These are phyloP conservation scores for Parathielavia appendiculata DNA, from an alignment of 495 filamentous ascomycete genomes.

Conservation along the genomic window DNA sequence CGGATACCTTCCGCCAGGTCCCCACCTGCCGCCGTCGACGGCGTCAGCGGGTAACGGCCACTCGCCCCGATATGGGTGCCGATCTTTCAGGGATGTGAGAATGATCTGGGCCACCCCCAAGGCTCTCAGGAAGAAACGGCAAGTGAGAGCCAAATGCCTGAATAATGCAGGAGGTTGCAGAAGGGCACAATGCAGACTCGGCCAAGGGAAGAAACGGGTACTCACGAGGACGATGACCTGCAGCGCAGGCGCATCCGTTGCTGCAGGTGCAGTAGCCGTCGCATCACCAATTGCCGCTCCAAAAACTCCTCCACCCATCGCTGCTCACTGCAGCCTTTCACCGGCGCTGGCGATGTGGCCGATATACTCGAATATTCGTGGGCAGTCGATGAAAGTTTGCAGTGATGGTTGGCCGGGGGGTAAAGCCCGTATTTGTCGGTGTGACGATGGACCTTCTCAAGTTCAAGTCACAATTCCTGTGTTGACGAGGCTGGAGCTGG, in stretches of 20 bases:
- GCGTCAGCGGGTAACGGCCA: neutral
- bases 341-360: neutral
- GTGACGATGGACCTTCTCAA: too few relatives aligned
- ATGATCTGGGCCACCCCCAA: too few relatives aligned
- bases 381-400: neutral
- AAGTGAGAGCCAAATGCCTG: neutral
- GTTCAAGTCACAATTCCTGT: too few relatives aligned
- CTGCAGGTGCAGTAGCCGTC: constrained; percentile 13
- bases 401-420: too few relatives aligned
- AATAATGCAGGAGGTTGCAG: neutral
- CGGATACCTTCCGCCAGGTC: neutral
- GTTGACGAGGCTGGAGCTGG: neutral
- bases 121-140: too few relatives aligned
- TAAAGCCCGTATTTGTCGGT: too few relatives aligned
- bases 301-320: constrained; percentile 7
- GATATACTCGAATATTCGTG: neutral
- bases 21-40: neutral
- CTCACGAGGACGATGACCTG: constrained; percentile 80
- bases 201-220: constrained; percentile 12
- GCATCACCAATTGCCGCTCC: constrained; percentile 7
- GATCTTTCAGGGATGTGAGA: too few relatives aligned
- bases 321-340: neutral
- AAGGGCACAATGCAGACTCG: neutral
- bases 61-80: neutral
- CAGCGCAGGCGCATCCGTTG: constrained; percentile 49